Evolutionary conservation across 257 asterid species (phyloP).

Genomic region (Nyctanthes arbortristis): DNA sequence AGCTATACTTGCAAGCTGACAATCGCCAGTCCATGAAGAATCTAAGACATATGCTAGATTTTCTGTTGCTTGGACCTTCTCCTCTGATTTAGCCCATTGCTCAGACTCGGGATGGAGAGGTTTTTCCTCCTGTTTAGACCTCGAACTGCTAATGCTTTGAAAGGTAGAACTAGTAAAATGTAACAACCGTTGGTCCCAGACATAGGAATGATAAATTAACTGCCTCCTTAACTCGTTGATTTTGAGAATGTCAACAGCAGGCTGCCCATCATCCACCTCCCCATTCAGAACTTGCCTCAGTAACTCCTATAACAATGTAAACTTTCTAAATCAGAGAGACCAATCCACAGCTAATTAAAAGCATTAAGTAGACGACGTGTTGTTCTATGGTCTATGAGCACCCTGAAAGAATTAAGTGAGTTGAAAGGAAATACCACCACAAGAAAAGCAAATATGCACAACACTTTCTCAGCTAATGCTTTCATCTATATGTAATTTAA

Average conservation of each 20-base stretch:
- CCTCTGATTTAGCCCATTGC: conserved; percentile 62
- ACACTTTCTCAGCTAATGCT: too few relatives aligned
- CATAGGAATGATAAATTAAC: conserved; percentile 45
- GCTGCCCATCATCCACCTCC: conserved; percentile 37
- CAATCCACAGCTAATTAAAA: neutral
- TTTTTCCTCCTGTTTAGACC: conserved; percentile 31
- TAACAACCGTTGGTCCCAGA: conserved; percentile 52
- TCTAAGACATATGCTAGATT: conserved; percentile 57
- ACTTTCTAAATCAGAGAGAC: neutral
- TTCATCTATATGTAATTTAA: too few relatives aligned
- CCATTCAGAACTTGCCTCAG: conserved; percentile 26
- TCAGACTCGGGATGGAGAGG: conserved; percentile 42
- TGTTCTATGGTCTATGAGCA: conserved; percentile 11
- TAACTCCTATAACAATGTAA: conserved; percentile 38
- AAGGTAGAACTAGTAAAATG: conserved; percentile 26
- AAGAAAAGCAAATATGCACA: too few relatives aligned
- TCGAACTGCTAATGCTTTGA: conserved; percentile 27
- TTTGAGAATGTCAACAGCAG: conserved; percentile 55
- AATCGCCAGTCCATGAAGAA: conserved; percentile 67
- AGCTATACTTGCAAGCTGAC: conserved; percentile 26
- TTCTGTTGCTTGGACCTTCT: conserved; percentile 48
- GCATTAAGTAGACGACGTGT: neutral
- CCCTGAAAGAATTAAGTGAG: neutral
- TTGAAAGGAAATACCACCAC: too few relatives aligned
- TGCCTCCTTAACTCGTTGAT: conserved; percentile 46